These are phyloP conservation scores for Helminthosporium solani DNA, from an alignment of 2,329 filamentous ascomycete genomes.

Conservation along the genomic window DNA sequence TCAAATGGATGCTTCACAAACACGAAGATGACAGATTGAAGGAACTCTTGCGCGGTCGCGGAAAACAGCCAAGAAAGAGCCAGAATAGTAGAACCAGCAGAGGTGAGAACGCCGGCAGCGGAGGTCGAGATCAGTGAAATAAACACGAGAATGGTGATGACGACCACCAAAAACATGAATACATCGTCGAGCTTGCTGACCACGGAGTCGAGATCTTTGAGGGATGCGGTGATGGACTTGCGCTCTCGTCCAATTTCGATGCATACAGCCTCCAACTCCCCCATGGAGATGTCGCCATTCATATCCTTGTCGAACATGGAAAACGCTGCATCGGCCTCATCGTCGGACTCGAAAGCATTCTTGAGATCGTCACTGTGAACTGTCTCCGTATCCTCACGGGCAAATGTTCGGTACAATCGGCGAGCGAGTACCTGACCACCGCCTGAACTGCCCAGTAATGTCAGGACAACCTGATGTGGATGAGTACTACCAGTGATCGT, in stretches of 20 bases:
- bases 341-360: slow-evolving; percentile 73
- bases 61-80: slow-evolving; percentile 92
- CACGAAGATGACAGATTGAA: slow-evolving; percentile 92
- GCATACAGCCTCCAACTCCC: slow-evolving; percentile 88
- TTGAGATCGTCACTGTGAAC: slow-evolving; percentile 77
- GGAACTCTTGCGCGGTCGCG: slow-evolving; percentile 88
- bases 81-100: slow-evolving; percentile 81
- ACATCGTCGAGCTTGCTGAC: slow-evolving; percentile 87
- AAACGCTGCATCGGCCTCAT: slow-evolving; percentile 88
- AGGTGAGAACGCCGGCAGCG: slow-evolving; percentile 86
- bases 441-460: slow-evolving; percentile 69
- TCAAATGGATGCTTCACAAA: slow-evolving; percentile 98
- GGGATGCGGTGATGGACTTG: slow-evolving; percentile 89
- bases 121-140: slow-evolving; percentile 86
- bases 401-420: slow-evolving; percentile 83
- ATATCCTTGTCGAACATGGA: slow-evolving; percentile 93
- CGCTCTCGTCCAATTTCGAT: slow-evolving; percentile 93
- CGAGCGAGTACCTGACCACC: slow-evolving; percentile 83
- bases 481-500: slow-evolving; percentile 68
- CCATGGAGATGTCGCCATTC: slow-evolving; percentile 94
- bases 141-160: slow-evolving; percentile 83
- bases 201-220: slow-evolving; percentile 94
- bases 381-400: slow-evolving; percentile 71
- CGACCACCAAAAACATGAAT: slow-evolving; percentile 79
- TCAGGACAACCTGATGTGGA: slow-evolving; percentile 79